Percentiles rank a stretch among this genome's conserved stretches.
Evolutionary conservation across 140 eudicot species (phyloP).

Genomic region (Anethum foeniculum): DNA sequence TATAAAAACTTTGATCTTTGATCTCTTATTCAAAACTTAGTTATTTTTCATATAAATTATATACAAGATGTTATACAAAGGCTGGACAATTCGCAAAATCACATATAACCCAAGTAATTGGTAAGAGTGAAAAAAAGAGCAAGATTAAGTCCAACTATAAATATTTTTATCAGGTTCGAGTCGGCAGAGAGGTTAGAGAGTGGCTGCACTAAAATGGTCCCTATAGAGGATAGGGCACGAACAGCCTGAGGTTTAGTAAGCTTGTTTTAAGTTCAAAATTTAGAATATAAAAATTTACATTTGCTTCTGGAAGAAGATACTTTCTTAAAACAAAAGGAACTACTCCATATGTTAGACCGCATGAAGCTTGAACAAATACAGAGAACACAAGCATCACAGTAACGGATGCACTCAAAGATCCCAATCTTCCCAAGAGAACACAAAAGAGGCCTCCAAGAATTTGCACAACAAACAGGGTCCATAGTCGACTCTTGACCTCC

Average conservation of each 20-base stretch:
- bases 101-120: too few relatives aligned
- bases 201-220: background rate
- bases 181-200: too few relatives aligned
- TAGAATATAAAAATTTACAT: background rate
- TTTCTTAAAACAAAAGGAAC: constrained; percentile 75
- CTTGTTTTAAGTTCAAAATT: background rate
- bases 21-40: too few relatives aligned
- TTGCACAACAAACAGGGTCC: constrained; percentile 72
- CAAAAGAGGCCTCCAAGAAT: constrained; percentile 63
- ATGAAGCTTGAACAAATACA: constrained; percentile 76
- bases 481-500: too few relatives aligned
- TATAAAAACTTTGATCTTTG: too few relatives aligned
- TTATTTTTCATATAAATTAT: too few relatives aligned
- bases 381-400: constrained; percentile 74
- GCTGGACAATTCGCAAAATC: too few relatives aligned
- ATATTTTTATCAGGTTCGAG: too few relatives aligned
- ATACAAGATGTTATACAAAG: too few relatives aligned
- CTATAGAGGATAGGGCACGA: background rate
- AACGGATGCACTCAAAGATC: constrained; percentile 53
- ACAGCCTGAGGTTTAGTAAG: background rate
- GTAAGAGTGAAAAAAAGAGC: too few relatives aligned
- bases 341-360: constrained; percentile 85
- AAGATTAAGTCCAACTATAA: too few relatives aligned
- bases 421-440: constrained; percentile 46
- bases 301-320: constrained; percentile 22